Base-by-base conservation (phyloP, 768 basidiomycete species). In the Tremella yokohamensis region DNA sequence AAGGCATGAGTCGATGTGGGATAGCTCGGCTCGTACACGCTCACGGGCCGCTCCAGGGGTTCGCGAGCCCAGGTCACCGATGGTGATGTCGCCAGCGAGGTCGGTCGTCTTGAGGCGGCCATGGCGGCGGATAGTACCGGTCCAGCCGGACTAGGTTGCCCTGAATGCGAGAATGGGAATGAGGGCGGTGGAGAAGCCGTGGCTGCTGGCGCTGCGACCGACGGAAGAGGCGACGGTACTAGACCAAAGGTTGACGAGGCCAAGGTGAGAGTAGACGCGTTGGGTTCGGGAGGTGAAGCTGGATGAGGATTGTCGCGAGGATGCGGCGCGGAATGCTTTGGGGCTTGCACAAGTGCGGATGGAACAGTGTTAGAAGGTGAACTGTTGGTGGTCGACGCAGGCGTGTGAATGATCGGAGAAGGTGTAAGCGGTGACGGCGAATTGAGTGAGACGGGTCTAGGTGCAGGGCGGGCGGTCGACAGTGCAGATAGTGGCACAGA, bases 251-350 rank as follows among this genome's bases (percentile, higher is more conserved):
- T 91, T 2, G 90, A 93, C 22, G 90, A 92, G 12, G 94, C 94
- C 11, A 99, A 83, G 0, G 94, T 99, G 47, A 97, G 81, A 54
- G 93, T 80, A 1, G 89, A 92, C 1, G 94, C 94, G 70, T 98
- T 92, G 70, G 93, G 91, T 45, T 84, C 80, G 0, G 94, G 93
- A 19, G 90, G 87, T 6, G 89, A 89, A 15, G 87, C 87, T 20
- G 96, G 94, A 20, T 89, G 85, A 0, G 94, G 94, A 71, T 99
- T 99, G 76, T 96, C 90, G 47, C 91, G 84, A 9, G 94, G 93
- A 78, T 97, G 91, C 54, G 90, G 90, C n/a, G 83, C 79, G 0
- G 91, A 90, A 73, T 94, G 90, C 37, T 87, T 82, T 0, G 93
- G 94, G 8, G 90, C 89, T 71, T 92, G 89, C 16, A 87, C 40